Evolutionary conservation across 1,139 yeast genomes (phyloP), one percentile per base, ranked within the genome.

Genomic region (Blastobotrys apis): DNA sequence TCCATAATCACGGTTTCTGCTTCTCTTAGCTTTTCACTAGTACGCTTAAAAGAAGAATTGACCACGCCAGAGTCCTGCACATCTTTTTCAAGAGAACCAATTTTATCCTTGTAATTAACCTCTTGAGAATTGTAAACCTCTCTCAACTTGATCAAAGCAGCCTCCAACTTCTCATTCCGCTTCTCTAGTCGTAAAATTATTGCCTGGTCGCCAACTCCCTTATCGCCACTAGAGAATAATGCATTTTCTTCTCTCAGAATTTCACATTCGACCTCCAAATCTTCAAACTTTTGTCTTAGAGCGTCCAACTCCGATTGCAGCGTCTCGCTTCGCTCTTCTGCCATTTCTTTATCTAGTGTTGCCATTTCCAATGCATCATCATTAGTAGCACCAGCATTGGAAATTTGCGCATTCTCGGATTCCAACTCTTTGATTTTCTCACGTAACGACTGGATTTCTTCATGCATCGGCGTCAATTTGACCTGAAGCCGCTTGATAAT

Each of bases 271-370:
- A 65, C 54, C 27, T 60, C 58, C 37, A 77, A 57, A 6, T 63
- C 66, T 13, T 67, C 68, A 47, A 74, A 68, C 37, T 70, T 67
- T 6, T 40, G 48, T 26, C 66, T 64, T 19, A 78, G 54, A 2
- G 56, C 57, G 2, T 58, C 57, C 23, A 65, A 46, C 29, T 62
- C 64, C 10, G 49, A 49, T 6, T 58, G 56, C 22, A 82, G 58
- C 3, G 61, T 53, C 10, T 64, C 68, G 41, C 70, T 73, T 10
- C 68, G 64, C 32, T 68, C 74, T 23, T 68, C 69, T 3, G 78
- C 67, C 55, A 72, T 72, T 49, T 75, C 83, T 46, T 72, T 70
- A 44, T 81, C 88, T 2, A 80, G 67, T 0, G 73, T 62, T 1
- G 75, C 58, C 57, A 74, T 64, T 52, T 83, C 90, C 17, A 80